phyloP scores from a whole-genome alignment of 2,329 filamentous ascomycete species.

The Trichoderma koningiopsis region DNA sequence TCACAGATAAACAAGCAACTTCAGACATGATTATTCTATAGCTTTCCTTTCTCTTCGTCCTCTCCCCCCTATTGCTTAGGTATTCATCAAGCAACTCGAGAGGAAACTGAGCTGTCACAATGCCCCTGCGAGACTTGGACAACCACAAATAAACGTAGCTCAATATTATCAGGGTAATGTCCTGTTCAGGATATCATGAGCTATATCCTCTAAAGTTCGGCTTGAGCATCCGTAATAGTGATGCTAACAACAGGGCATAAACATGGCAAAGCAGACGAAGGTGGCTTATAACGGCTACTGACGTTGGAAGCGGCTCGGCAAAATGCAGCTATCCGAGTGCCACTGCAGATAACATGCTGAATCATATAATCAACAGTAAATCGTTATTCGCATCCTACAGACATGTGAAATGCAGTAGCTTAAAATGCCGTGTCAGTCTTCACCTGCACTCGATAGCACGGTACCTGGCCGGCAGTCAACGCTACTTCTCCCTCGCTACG shows the following conservation, averaged over 20 bases:
- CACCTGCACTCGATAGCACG: not conserved
- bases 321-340: not conserved
- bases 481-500: not conserved
- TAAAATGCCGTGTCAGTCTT: not conserved
- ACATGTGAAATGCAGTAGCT: not conserved
- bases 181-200: not conserved
- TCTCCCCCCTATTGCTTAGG: too few species aligned
- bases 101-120: not conserved
- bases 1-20: not conserved
- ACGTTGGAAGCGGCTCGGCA: not conserved
- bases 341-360: not conserved
- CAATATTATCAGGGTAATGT: not conserved
- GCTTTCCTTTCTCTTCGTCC: too few species aligned
- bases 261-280: not conserved
- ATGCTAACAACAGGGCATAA: not conserved
- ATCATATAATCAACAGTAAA: not conserved
- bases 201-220: not conserved
- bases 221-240: not conserved
- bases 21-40: not conserved
- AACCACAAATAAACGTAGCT: too few species aligned
- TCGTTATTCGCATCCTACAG: not conserved
- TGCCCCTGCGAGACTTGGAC: not conserved
- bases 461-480: not conserved
- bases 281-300: not conserved
- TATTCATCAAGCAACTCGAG: not conserved